Evolutionary conservation across 192 early-diverging fungal genomes (phyloP), one percentile per base, ranked within the genome.

Genomic region (Umbelopsis sp.): DNA sequence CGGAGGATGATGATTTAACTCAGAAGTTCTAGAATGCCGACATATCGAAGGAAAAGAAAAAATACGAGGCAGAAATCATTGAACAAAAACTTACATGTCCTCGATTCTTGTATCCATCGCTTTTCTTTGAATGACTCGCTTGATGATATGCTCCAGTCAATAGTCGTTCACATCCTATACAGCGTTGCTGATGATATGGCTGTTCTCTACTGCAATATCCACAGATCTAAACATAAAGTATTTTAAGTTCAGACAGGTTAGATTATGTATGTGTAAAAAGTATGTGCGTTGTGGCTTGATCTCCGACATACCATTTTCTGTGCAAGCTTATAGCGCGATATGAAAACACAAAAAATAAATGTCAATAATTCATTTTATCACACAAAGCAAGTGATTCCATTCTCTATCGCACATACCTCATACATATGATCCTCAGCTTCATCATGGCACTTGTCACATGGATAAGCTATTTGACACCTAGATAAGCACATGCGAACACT

Each of bases 121-220:
- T 14, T 62, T 62, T 62, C 56, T 62, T 62, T 2, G 56, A 31
- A 12, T 14, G 16, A 20, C 26, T 32, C 0, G 29, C 16, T 14
- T 62, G 56, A 62, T 62, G 10, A 20, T 62, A 62, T 8, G 56
- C 26, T 2, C 56, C 56, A 14, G 56, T 62, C 14, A 62, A 32
- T 34, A 62, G 29, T 20, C 26, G 24, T 17, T 62, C 56, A n/a
- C 56, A 62, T 32, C 56, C 56, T 5, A 62, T 62, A 34, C 56
- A 62, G 0, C 56, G 56, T 12, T 62, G 56, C n/a, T 62, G 56
- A 20, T 62, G 56, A 62, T 62, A 62, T 1, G 56, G 56, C 17
- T 62, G 56, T 14, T 62, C 56, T 62, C 26, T 62, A 14, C 56
- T 62, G 17, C 56, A 62, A 12, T 34, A 62, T 29, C 56, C 56